Evolutionary conservation across 2,329 filamentous ascomycete species (phyloP), one percentile per base, ranked within the genome.

Genomic region (Sporothrix mexicana): DNA sequence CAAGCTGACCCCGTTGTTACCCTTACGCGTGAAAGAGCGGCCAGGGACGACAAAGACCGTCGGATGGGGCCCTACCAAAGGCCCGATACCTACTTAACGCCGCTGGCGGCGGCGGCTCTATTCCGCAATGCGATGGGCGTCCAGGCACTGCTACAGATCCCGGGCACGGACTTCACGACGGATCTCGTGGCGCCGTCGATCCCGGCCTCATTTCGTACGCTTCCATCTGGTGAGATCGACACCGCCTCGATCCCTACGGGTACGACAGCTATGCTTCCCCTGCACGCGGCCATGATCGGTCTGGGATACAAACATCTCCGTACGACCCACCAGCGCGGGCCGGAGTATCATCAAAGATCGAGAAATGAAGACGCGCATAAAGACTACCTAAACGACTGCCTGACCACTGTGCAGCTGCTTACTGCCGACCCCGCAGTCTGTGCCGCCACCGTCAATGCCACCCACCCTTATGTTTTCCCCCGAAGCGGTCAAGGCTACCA

Each of bases 221-320:
- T 49, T 12, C 6, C 12, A 12, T 49, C 45, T 12, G 10, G 45
- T 12, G 45, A 49, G 45, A 49, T 13, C 45, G 45, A 49, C 12
- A 49, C 45, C 45, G 45, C 61, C 61, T 66, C 41, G 17, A n/a
- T 67, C 23, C 47, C 47, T 51, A 4, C 23, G 12, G 45, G 49
- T 9, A 51, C 49, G 43, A 68, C 64, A 20, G 64, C 64, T 8
- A 51, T 68, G 45, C 64, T 43, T 20, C 43, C 64, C n/a, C 64
- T 68, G 43, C 64, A 68, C 64, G 64, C 64, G 43, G 64, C 64
- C 13, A 51, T 68, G 64, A 47, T 51, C 45, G 64, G 64, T 15
- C 23, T 23, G 45, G 12, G 15, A 12, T 36, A 53, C 25, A 41
- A 41, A 49, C 20, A n/a, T 25, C 47, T 61, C 6, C 57, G 57